phyloP scores from a whole-genome alignment of 495 filamentous ascomycete species.

The Penicillium paradoxum region DNA sequence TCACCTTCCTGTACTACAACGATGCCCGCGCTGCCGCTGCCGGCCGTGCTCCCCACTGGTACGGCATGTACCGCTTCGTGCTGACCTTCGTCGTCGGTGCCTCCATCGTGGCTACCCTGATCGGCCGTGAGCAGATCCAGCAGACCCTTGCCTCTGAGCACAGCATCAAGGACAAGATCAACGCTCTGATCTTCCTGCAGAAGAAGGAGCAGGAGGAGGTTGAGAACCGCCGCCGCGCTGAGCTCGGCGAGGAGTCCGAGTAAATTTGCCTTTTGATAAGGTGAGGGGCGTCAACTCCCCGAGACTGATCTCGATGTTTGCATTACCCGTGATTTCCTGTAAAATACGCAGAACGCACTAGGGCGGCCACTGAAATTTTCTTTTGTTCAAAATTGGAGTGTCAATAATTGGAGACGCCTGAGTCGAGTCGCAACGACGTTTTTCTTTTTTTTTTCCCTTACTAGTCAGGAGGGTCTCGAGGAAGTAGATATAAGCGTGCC shows the following conservation, averaged over 20 bases:
- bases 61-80: conserved; percentile 89
- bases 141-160: conserved; percentile 46
- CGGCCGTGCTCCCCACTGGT: conserved; percentile 91
- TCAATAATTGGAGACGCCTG: not conserved
- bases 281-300: conserved; percentile 8
- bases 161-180: conserved; percentile 58
- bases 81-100: conserved; percentile 89
- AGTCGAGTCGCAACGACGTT: not conserved
- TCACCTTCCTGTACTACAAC: conserved; percentile 83
- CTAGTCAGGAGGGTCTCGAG: not conserved
- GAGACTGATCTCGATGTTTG: conserved; percentile 24
- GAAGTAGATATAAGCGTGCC: not conserved
- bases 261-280: conserved; percentile 26
- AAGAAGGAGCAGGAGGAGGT: conserved; percentile 59
- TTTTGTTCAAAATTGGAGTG: conserved; percentile 17
- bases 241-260: conserved; percentile 43
- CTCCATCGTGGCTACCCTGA: conserved; percentile 78
- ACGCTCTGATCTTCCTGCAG: conserved; percentile 54
- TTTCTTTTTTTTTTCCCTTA: too few species aligned
- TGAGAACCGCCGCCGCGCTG: conserved; percentile 47
- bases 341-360: conserved; percentile 31
- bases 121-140: conserved; percentile 81
- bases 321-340: conserved; percentile 35
- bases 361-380: conserved; percentile 24
- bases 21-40: conserved; percentile 68